phyloP scores from a whole-genome alignment of 2,329 filamentous ascomycete species.

The Teratosphaeria viscida region DNA sequence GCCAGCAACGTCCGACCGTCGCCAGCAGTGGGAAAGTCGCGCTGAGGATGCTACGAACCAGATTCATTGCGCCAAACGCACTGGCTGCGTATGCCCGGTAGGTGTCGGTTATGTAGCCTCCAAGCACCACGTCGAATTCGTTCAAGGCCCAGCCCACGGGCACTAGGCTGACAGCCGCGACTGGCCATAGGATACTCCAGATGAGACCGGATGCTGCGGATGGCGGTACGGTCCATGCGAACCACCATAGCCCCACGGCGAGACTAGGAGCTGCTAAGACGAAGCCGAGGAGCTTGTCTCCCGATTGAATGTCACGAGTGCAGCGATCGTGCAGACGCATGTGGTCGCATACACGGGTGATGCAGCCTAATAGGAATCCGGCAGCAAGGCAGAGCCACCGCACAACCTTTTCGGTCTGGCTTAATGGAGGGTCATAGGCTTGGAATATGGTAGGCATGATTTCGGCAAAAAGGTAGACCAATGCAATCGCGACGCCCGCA shows the following conservation, averaged over 20 bases:
- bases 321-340: slow-evolving; percentile 21
- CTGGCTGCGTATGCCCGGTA: neutral
- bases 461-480: slow-evolving; percentile 42
- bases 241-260: slow-evolving; percentile 35
- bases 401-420: neutral
- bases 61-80: neutral
- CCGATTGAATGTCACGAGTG: slow-evolving; percentile 25
- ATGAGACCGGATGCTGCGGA: neutral
- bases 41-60: neutral
- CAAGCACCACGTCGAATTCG: neutral
- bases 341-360: slow-evolving; percentile 31
- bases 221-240: slow-evolving; percentile 40
- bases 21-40: neutral
- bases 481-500: slow-evolving; percentile 1
- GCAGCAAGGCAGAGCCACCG: slow-evolving; percentile 38
- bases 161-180: neutral
- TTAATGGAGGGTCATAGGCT: slow-evolving; percentile 38
- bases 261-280: slow-evolving; percentile 34
- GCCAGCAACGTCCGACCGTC: neutral
- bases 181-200: neutral
- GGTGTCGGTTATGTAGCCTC: neutral
- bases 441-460: slow-evolving; percentile 20
- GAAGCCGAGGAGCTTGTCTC: slow-evolving; percentile 40
- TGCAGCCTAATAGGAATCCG: slow-evolving; percentile 31
- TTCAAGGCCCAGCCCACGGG: neutral